Base-by-base conservation (phyloP, 2,329 filamentous ascomycete genomes). In the Sclerotinia glacialis region DNA sequence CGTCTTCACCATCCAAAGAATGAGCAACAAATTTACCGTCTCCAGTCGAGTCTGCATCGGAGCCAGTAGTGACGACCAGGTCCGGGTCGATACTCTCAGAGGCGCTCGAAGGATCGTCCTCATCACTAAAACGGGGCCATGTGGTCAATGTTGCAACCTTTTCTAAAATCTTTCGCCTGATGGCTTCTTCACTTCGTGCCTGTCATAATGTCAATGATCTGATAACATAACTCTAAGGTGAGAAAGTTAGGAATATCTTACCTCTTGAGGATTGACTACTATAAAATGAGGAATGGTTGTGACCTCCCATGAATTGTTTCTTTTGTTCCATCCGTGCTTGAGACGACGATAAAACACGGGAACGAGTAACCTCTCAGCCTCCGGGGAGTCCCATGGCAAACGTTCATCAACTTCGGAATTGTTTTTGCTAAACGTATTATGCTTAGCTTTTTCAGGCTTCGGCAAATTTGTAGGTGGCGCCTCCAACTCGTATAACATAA, bases 1-100 rank as follows among this genome's bases (percentile, higher is more conserved):
- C 92, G 69, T 97, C 93, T 76, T 97, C 94, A 12, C 92, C 91
- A 76, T 93, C 89, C 2, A 96, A 85, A 3, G 93, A 97, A 37
- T 86, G 85, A 54, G 92, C 89, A 67, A 89, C 85, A 56, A 97
- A 83, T 74, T 89, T 90, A 28, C 85, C 82, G 70, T 90, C 90
- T 12, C 84, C 85, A 5, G 87, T 87, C 5, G 87, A 89, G 69
- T 90, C 86, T 4, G 84, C 85, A 74, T 87, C 85, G 0, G 86
- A 88, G 26, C 81, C 82, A 21, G 82, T 88, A 66, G 88, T 86
- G 14, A 90, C 80, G 26, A 92, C 84, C 54, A 89, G 83, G 72
- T 94, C 92, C 2, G 86, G 86, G 65, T 91, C 89, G 11, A 81
- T 80, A 26, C 80, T 82, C 40, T 87, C 84, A 3, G 83, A 80